phyloP scores from a whole-genome alignment of 2,329 filamentous ascomycete species.

The Trichoderma endophyticum region DNA sequence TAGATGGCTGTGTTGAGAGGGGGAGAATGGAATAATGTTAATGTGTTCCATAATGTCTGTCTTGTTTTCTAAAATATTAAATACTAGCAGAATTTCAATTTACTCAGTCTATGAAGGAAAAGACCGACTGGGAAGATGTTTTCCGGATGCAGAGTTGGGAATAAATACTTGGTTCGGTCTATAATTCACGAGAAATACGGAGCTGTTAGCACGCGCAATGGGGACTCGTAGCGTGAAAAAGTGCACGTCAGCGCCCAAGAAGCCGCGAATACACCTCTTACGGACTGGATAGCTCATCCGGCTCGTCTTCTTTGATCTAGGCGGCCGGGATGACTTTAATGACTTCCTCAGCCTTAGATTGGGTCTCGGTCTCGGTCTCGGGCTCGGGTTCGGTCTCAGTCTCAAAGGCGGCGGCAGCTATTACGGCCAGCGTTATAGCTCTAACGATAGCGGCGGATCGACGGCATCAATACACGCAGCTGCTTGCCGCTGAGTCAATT shows the following conservation, averaged over 20 bases:
- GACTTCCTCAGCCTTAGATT: too few relatives aligned
- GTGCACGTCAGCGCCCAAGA: background rate
- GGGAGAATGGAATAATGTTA: background rate
- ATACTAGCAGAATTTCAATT: background rate
- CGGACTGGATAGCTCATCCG: too few relatives aligned
- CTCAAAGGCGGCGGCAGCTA: too few relatives aligned
- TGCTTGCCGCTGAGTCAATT: background rate
- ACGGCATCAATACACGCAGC: background rate
- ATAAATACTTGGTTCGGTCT: background rate
- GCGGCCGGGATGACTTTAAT: too few relatives aligned
- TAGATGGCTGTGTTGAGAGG: background rate
- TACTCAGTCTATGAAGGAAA: background rate
- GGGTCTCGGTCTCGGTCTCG: too few relatives aligned
- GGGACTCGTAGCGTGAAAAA: background rate
- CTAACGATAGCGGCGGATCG: too few relatives aligned
- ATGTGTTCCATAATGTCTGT: constrained; percentile 7
- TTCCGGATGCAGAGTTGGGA: background rate
- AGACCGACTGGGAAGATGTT: too few relatives aligned
- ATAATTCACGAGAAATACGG: background rate
- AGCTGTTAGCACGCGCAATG: background rate
- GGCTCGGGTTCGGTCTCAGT: too few relatives aligned
- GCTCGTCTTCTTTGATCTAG: too few relatives aligned
- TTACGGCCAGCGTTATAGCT: too few relatives aligned
- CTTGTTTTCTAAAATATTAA: background rate
- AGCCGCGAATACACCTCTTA: background rate